Percentiles rank a stretch among this genome's conserved stretches.
These are phyloP conservation scores for Pythium monospermum DNA, from an alignment of 352 stramenopile genomes.

Conservation along the genomic window DNA sequence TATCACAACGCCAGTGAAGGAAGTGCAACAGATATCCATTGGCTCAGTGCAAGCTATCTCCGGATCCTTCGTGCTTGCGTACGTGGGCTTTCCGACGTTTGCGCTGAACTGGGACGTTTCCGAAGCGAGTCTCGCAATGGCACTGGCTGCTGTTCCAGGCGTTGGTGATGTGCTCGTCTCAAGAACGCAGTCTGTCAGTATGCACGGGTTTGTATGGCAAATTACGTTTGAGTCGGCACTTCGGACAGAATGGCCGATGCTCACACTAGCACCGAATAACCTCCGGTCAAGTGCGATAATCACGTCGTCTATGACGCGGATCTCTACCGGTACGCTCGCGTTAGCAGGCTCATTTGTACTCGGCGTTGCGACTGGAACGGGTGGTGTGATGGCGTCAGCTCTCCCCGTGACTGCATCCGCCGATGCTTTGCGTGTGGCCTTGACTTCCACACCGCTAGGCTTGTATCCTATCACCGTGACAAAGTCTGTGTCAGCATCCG, in stretches of 20 bases:
- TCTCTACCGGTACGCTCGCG: conserved; percentile 8
- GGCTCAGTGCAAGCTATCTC: conserved; percentile 16
- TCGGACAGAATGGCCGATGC: conserved; percentile 13
- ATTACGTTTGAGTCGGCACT: conserved; percentile 26
- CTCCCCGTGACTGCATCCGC: conserved; percentile 17
- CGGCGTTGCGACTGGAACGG: conserved; percentile 8
- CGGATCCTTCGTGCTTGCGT: conserved; percentile 25
- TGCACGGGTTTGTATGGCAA: conserved; percentile 25
- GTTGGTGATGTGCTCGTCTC: conserved; percentile 20
- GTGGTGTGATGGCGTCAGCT: not conserved
- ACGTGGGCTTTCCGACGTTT: conserved; percentile 12
- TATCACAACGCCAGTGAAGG: conserved; percentile 9
- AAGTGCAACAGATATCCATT: conserved; percentile 29
- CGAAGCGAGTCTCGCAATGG: conserved; percentile 9
- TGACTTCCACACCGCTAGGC: conserved; percentile 10
- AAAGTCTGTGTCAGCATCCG: conserved; percentile 13
- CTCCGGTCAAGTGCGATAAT: conserved; percentile 17
- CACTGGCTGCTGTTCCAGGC: conserved; percentile 17
- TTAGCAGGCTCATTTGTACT: conserved; percentile 26
- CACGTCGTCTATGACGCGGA: conserved; percentile 9
- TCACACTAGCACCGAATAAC: conserved; percentile 13
- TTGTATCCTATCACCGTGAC: conserved; percentile 21
- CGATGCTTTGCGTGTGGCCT: conserved; percentile 4
- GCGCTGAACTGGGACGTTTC: conserved; percentile 20
- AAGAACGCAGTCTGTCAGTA: conserved; percentile 1